These are phyloP conservation scores for Coemansia sp. DNA, from an alignment of 371 early-diverging fungal species.

Conservation along the genomic window DNA sequence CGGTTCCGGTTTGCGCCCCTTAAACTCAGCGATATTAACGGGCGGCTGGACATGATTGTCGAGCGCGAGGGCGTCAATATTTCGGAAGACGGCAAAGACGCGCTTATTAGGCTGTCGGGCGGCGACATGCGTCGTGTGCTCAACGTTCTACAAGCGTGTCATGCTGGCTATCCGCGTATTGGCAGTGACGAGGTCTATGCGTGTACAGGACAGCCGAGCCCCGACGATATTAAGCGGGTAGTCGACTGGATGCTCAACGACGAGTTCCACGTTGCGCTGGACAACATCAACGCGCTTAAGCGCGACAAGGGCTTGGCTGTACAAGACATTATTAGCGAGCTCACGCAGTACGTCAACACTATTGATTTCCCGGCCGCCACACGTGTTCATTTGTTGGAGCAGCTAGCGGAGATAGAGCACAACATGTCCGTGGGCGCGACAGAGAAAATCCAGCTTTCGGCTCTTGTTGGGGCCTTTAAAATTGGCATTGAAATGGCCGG, in stretches of 20 bases:
- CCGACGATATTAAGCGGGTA: constrained; percentile 79
- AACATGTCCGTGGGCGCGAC: constrained; percentile 76
- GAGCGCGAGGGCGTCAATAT: constrained; percentile 79
- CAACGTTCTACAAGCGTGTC: constrained; percentile 89
- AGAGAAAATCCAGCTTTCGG: constrained; percentile 79
- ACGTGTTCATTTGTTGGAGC: constrained; percentile 67
- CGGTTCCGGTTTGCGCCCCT: constrained; percentile 96
- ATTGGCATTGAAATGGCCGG: constrained; percentile 66
- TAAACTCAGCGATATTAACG: constrained; percentile 68
- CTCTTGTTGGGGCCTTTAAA: constrained; percentile 78
- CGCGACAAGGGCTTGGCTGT: constrained; percentile 83
- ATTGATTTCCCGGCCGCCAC: constrained; percentile 70
- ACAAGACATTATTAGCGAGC: constrained; percentile 79
- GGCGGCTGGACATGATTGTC: constrained; percentile 72
- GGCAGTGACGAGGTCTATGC: constrained; percentile 80
- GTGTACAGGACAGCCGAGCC: constrained; percentile 89
- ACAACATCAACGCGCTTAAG: constrained; percentile 69
- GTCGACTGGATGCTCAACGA: constrained; percentile 76
- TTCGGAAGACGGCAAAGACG: constrained; percentile 75
- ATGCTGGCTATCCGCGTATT: constrained; percentile 77
- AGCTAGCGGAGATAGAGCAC: constrained; percentile 88
- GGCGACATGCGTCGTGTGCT: constrained; percentile 98
- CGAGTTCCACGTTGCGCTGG: constrained; percentile 75
- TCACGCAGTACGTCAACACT: constrained; percentile 60
- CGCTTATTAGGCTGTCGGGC: constrained; percentile 73